Evolutionary conservation across 2,329 filamentous ascomycete genomes (phyloP), one percentile per base, ranked within the genome.

Genomic region (Orbilia oligospora): DNA sequence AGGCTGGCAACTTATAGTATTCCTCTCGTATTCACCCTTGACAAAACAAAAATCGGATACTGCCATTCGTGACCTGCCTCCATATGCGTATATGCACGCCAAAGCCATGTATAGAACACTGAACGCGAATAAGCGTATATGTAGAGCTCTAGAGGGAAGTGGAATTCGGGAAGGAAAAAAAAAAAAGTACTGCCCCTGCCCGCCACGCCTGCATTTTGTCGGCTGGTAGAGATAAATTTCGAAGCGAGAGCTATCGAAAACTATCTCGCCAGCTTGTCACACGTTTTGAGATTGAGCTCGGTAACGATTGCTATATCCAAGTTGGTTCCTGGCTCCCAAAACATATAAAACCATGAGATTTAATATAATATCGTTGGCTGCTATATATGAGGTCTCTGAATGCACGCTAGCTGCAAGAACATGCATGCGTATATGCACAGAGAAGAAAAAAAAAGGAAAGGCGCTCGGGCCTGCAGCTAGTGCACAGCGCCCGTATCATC

Each of bases 341-440:
- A 48, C 20, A 58, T 70, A 70, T 49, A 70, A 69, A 65, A 58
- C 5, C 27, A 33, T 12, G 51, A 46, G 65, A 69, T 69, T 58
- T 70, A 70, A 49, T 70, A 49, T 61, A 36, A 22, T n/a, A n/a
- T 30, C 27, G 27, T 30, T 46, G 22, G 20, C 36, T 9, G 27
- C 49, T 56, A 49, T 49, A 69, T 58, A 41, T 38, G 8, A 22
- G 20, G 12, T 20, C n/a, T 36, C 12, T n/a, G 49, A 61, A 20
- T 70, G 53, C 51, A 69, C 22, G n/a, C 38, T n/a, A 3, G 27
- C 27, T 30, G 27, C 9, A 8, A 36, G 33, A 36, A 36, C 4
- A 36, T 36, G 33, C 33, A 36, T 30, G 27, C 27, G 30, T 5
- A 38, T 44, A 12, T 61, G 66, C 66, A 69, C 51, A 9, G 41